Evolutionary conservation across 2,329 filamentous ascomycete species (phyloP), one percentile per base, ranked within the genome.

Genomic region (Aureobasidium sp.): DNA sequence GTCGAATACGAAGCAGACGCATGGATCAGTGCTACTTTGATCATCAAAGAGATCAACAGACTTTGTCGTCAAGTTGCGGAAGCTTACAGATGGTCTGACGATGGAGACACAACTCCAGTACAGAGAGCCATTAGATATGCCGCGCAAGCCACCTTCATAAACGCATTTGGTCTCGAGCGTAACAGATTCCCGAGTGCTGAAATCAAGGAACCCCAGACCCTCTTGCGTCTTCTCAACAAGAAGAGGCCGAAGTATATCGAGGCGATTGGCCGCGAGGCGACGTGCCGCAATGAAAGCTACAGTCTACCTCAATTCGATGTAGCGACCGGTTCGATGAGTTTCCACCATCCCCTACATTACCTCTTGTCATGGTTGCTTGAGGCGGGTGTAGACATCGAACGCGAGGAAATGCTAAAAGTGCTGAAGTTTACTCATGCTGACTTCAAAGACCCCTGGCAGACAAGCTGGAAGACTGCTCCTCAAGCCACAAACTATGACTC

Each of bases 1-100:
- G 90, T 99, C 36, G 95, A 99, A 74, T 99, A 97, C 71, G 94
- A 99, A 75, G 95, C 92, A 1, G 95, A 99, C 75, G 89, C 91
- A 22, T 99, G 94, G 94, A 97, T 99, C 59, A 95, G 90, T 63
- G 93, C 94, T 3, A 96, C 92, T 7, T 82, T 97, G 56, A 89
- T 99, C 63, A 97, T 94, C 55, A 84, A 93, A 56, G 93, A 99
- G 73, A 93, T 99, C 73, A 97, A 97, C 72, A 86, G 90, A 60
- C 83, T 97, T 41, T 96, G 93, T 70, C 84, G 92, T 65, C 89
- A 94, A 69, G 88, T 97, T 63, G 87, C 91, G 0, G 90, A 96
- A 68, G 87, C 94, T 0, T 99, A 96, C 79, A 61, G 57, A 37
- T 68, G 70, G n/a, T 61, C 64, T 25, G 66, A 67, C 15, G 68